Percentiles rank a stretch among this genome's conserved stretches.
These are phyloP conservation scores for Sideroxylon spinosum DNA, from an alignment of 179 eudicot species.

Conservation along the genomic window DNA sequence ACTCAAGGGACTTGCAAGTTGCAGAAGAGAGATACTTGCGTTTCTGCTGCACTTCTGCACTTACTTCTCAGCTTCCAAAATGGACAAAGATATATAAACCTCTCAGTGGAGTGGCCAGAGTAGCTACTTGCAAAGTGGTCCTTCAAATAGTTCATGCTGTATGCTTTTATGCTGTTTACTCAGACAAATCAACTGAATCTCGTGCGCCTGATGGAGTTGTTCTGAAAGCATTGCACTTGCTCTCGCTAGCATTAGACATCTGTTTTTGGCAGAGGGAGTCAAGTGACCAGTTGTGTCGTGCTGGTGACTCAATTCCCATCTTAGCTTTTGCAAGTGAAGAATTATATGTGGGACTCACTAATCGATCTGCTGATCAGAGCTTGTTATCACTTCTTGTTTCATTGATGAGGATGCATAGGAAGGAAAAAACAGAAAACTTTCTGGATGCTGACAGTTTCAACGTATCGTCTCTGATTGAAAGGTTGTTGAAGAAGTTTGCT, in stretches of 20 bases:
- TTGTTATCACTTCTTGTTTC: conserved; percentile 79
- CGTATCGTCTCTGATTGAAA: conserved; percentile 60
- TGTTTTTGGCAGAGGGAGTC: conserved; percentile 46
- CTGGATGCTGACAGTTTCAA: conserved; percentile 60
- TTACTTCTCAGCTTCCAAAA: conserved; percentile 75
- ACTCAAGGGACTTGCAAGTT: conserved; percentile 75
- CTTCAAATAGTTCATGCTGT: conserved; percentile 72
- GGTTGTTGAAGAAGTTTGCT: conserved; percentile 67
- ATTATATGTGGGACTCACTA: conserved; percentile 28
- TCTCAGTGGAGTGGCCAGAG: conserved; percentile 59
- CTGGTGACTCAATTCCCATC: conserved; percentile 48
- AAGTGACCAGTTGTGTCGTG: conserved; percentile 30
- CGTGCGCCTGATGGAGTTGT: conserved; percentile 91
- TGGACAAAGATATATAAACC: conserved; percentile 81
- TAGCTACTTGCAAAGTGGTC: conserved; percentile 75
- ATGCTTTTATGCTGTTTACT: conserved; percentile 56
- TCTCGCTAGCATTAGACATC: conserved; percentile 75
- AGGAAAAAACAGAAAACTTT: conserved; percentile 39
- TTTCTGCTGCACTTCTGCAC: conserved; percentile 73
- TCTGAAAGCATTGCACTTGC: conserved; percentile 73
- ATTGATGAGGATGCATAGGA: conserved; percentile 66
- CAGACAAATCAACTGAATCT: conserved; percentile 49
- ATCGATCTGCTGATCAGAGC: conserved; percentile 47
- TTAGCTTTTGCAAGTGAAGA: conserved; percentile 74
- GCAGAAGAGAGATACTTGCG: conserved; percentile 91